These are phyloP conservation scores for Aspergillus sp. DNA, from an alignment of 2,329 filamentous ascomycete species.

Conservation along the genomic window DNA sequence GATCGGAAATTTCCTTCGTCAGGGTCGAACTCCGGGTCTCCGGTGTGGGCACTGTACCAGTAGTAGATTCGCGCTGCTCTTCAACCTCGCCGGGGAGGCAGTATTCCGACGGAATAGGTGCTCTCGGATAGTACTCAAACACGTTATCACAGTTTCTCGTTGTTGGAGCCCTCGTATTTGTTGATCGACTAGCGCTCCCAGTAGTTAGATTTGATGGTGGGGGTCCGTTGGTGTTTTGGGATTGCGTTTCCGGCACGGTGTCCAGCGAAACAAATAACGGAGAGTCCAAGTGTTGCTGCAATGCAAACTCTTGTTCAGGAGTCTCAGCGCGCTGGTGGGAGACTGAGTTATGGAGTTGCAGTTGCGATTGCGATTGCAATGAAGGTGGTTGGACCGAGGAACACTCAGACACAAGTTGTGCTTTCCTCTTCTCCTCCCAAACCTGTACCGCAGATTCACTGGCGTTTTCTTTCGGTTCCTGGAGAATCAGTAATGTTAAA, in stretches of 20 bases:
- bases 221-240: not conserved
- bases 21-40: not conserved
- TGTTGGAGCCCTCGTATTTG: not conserved
- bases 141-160: not conserved
- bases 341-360: not conserved
- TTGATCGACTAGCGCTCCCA: not conserved
- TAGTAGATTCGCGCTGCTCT: not conserved
- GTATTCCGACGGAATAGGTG: conserved; percentile 17
- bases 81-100: conserved; percentile 16
- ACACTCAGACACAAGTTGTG: conserved; percentile 3
- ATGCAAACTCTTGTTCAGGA: not conserved
- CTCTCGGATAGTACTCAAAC: conserved; percentile 16
- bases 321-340: conserved; percentile 1
- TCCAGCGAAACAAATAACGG: conserved; percentile 21
- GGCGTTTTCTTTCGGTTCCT: conserved; percentile 39
- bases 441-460: conserved; percentile 29
- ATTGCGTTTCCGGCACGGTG: not conserved
- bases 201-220: not conserved
- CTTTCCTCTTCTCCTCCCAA: conserved; percentile 29
- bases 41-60: not conserved
- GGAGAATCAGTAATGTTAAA: conserved; percentile 10
- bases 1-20: not conserved
- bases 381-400: conserved; percentile 8
- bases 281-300: conserved; percentile 10
- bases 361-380: not conserved